Conservation (phyloP, 257 asterid species). For the Ocimum tenuiflorum region DNA sequence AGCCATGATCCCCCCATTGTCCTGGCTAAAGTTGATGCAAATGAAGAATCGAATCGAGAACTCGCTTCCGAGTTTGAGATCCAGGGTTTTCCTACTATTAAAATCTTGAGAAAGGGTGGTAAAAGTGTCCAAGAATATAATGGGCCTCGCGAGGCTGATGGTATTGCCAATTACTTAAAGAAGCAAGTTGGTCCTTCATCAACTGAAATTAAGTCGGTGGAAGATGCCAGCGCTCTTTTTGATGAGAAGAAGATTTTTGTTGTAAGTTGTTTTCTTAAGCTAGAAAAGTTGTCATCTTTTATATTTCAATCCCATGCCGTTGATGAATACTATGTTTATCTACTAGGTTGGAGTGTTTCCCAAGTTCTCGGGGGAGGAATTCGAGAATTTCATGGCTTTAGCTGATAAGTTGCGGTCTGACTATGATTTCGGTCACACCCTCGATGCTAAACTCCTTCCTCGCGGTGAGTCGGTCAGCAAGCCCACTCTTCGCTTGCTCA, state of each 20-base stretch:
- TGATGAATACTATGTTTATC: not conserved
- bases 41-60: constrained; percentile 43
- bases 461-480: constrained; percentile 54
- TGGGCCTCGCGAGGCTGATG: constrained; percentile 84
- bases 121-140: constrained; percentile 50
- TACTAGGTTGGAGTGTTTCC: constrained; percentile 72
- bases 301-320: not conserved
- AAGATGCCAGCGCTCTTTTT: constrained; percentile 41
- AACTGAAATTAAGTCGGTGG: constrained; percentile 51
- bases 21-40: constrained; percentile 74
- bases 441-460: constrained; percentile 63
- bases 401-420: constrained; percentile 76
- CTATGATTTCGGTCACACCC: constrained; percentile 61
- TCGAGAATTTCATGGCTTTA: constrained; percentile 40
- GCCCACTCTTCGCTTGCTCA: constrained; percentile 68
- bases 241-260: constrained; percentile 49
- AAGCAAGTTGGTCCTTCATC: constrained; percentile 83
- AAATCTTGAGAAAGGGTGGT: constrained; percentile 68
- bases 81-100: constrained; percentile 76
- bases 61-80: constrained; percentile 47
- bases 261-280: constrained; percentile 34
- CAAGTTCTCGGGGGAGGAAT: constrained; percentile 59
- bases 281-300: not conserved
- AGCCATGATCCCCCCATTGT: constrained; percentile 59
- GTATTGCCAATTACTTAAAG: constrained; percentile 60